Evolutionary conservation across 1,284 basidiomycete genomes (phyloP).

Genomic region (Veloboletus limbatus): DNA sequence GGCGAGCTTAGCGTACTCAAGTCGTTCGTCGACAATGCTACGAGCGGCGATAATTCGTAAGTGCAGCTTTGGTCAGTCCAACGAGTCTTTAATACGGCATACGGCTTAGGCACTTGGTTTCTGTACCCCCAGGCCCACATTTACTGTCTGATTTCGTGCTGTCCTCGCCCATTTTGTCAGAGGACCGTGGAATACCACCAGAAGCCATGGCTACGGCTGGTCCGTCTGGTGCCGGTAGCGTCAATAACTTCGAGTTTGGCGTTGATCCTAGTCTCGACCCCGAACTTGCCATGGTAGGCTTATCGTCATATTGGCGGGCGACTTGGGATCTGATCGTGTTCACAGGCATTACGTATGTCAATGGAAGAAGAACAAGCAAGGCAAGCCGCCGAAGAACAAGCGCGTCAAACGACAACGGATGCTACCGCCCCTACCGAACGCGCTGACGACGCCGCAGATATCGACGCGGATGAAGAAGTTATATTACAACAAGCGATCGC

Average conservation of each 20-base stretch:
- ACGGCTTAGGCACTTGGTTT: slow-evolving; percentile 70
- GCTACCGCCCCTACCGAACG: slow-evolving; percentile 27
- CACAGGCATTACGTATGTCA: slow-evolving; percentile 92
- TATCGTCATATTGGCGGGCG: neutral
- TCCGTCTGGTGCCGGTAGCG: slow-evolving; percentile 45
- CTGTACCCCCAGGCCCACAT: slow-evolving; percentile 74
- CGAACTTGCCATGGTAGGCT: slow-evolving; percentile 89
- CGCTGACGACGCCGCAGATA: slow-evolving; percentile 35
- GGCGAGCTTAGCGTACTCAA: slow-evolving; percentile 62
- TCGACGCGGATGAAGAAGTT: slow-evolving; percentile 65
- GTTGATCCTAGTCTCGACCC: slow-evolving; percentile 96
- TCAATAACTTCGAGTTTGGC: slow-evolving; percentile 79
- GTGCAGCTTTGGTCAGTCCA: slow-evolving; percentile 28
- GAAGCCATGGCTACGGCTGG: slow-evolving; percentile 53
- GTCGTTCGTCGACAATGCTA: slow-evolving; percentile 76
- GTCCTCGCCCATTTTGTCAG: slow-evolving; percentile 79
- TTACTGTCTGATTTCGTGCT: slow-evolving; percentile 85
- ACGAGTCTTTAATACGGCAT: slow-evolving; percentile 6
- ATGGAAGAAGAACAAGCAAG: slow-evolving; percentile 96
- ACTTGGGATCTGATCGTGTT: slow-evolving; percentile 3
- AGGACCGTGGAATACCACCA: slow-evolving; percentile 72
- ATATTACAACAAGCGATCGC: slow-evolving; percentile 64
- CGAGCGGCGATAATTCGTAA: slow-evolving; percentile 80
- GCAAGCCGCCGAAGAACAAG: slow-evolving; percentile 59
- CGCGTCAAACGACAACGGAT: slow-evolving; percentile 34